Evolutionary conservation across 805 yeast genomes (phyloP).

Genomic region (Starmerella geochares): DNA sequence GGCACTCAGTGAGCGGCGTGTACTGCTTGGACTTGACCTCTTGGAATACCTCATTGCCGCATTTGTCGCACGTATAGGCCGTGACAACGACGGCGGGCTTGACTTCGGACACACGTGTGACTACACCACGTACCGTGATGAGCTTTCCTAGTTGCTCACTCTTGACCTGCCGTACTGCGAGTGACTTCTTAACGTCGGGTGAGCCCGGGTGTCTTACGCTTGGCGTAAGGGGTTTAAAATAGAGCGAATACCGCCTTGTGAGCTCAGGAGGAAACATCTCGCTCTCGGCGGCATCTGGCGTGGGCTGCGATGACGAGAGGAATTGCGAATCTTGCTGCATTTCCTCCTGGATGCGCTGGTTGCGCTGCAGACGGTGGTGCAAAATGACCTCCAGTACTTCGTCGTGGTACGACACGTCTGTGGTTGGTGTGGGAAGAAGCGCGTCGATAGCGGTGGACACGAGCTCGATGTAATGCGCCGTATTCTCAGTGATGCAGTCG

Average conservation of each 20-base stretch:
- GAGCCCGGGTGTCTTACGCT: constrained; percentile 27
- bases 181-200: constrained; percentile 31
- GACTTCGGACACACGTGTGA: constrained; percentile 91
- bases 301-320: constrained; percentile 11
- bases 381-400: constrained; percentile 88
- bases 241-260: constrained; percentile 75
- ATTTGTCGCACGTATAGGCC: constrained; percentile 94
- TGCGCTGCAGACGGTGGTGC: constrained; percentile 79
- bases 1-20: constrained; percentile 80
- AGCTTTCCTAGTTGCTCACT: constrained; percentile 76
- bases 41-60: constrained; percentile 95
- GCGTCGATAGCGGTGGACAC: constrained; percentile 68
- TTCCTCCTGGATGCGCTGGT: constrained; percentile 60
- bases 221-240: constrained; percentile 66
- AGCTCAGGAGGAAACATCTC: constrained; percentile 68
- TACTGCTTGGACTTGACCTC: constrained; percentile 78
- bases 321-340: constrained; percentile 34
- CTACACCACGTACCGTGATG: constrained; percentile 86
- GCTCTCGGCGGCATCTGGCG: constrained; percentile 15
- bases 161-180: constrained; percentile 82
- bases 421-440: constrained; percentile 78
- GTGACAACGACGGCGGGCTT: constrained; percentile 84
- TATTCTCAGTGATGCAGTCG: constrained; percentile 56
- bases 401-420: constrained; percentile 66
- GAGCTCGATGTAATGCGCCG: constrained; percentile 68